Percentiles rank a stretch among this genome's conserved stretches.
Conservation (phyloP, 768 basidiomycete species). For the Strobilomyces dryophilus region DNA sequence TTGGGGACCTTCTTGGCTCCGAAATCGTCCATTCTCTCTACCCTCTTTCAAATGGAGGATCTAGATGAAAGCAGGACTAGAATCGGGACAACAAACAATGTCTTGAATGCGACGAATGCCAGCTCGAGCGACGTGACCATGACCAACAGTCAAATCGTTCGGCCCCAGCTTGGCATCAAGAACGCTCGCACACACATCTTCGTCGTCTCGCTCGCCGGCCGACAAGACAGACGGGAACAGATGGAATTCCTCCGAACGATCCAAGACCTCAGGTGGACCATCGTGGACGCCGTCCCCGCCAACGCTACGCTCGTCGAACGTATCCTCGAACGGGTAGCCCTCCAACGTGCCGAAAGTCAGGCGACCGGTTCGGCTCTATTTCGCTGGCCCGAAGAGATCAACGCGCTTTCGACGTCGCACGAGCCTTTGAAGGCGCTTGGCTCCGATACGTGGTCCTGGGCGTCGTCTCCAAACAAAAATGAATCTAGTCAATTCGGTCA, state of each 20-base stretch:
- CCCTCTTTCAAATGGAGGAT: slow-evolving; percentile 16
- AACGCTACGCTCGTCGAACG: slow-evolving; percentile 35
- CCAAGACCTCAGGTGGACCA: slow-evolving; percentile 50
- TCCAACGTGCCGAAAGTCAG: background rate
- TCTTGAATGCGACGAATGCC: background rate
- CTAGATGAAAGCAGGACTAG: slow-evolving; percentile 1
- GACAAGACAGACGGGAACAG: slow-evolving; percentile 49
- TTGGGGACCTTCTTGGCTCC: slow-evolving; percentile 7
- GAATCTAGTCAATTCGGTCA: background rate
- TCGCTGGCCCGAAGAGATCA: slow-evolving; percentile 39
- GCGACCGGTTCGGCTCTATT: slow-evolving; percentile 14
- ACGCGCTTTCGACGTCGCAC: slow-evolving; percentile 20
- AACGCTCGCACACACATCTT: slow-evolving; percentile 41
- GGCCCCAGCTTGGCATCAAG: slow-evolving; percentile 26
- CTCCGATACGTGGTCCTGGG: slow-evolving; percentile 20
- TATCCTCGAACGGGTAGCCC: slow-evolving; percentile 42
- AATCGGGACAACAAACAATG: background rate
- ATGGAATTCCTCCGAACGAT: slow-evolving; percentile 52
- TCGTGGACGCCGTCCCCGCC: slow-evolving; percentile 46
- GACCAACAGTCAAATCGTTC: background rate
- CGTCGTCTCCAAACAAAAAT: background rate
- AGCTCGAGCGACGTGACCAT: background rate
- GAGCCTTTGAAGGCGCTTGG: slow-evolving; percentile 12
- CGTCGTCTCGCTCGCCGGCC: slow-evolving; percentile 56
- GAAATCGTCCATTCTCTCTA: slow-evolving; percentile 8